phyloP scores from a whole-genome alignment of 257 asterid species.

The Rauvolfia tetraphylla region DNA sequence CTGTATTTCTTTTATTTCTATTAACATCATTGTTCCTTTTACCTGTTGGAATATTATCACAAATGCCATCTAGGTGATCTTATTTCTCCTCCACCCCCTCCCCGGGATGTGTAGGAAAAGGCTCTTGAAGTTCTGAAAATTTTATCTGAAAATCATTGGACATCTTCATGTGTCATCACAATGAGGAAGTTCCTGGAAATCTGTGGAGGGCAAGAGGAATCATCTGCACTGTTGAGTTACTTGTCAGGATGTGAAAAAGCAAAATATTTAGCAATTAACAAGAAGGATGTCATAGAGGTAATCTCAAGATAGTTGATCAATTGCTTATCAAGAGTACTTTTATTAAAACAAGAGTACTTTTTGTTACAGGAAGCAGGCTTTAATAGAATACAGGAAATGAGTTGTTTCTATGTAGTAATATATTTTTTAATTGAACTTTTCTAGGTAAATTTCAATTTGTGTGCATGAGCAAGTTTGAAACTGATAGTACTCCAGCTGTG shows the following conservation, averaged over 20 bases:
- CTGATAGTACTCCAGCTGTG: neutral
- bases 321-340: neutral
- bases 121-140: constrained; percentile 47
- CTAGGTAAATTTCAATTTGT: neutral
- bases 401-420: neutral
- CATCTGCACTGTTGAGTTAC: constrained; percentile 57
- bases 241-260: constrained; percentile 57
- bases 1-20: neutral
- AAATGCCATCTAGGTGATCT: neutral
- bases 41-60: neutral
- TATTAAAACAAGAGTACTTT: neutral
- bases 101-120: constrained; percentile 37
- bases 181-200: constrained; percentile 55
- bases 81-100: neutral
- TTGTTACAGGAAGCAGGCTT: neutral
- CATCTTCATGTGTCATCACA: constrained; percentile 60
- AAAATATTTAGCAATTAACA: constrained; percentile 36
- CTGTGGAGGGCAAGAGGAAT: constrained; percentile 61
- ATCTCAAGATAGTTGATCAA: neutral
- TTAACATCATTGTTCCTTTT: neutral
- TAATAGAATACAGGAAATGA: neutral
- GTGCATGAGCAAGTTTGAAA: neutral
- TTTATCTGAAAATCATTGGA: constrained; percentile 70
- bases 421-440: neutral
- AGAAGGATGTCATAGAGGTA: constrained; percentile 55